Conservation (phyloP, 1,139 yeast genomes). For the Suhomyces bribrorum region DNA sequence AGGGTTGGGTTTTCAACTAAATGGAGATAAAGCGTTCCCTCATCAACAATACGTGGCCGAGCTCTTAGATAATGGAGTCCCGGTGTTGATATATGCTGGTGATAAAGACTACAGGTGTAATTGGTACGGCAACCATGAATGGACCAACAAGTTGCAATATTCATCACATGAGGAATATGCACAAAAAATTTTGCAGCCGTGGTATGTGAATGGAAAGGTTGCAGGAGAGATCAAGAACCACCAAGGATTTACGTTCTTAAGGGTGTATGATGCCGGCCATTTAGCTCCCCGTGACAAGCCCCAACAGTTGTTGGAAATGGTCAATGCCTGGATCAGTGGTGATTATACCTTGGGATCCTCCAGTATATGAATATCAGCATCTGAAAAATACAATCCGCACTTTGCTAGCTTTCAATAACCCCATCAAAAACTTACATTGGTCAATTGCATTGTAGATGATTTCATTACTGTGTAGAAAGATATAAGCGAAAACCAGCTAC, state of each 20-base stretch:
- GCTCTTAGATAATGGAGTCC: slow-evolving; percentile 15
- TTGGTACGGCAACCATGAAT: slow-evolving; percentile 22
- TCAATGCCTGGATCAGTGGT: slow-evolving; percentile 9
- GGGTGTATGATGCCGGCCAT: slow-evolving; percentile 66
- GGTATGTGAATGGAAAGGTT: slow-evolving; percentile 43
- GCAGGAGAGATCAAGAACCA: slow-evolving; percentile 59
- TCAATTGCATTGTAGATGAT: no score
- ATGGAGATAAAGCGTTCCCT: slow-evolving; percentile 11
- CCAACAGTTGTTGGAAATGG: slow-evolving; percentile 6
- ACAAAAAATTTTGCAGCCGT: slow-evolving; percentile 32
- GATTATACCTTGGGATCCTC: slow-evolving; percentile 6
- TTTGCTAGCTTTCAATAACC: no score
- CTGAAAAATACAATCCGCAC: no score
- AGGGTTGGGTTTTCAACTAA: neutral
- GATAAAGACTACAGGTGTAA: slow-evolving; percentile 23
- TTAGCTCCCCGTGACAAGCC: slow-evolving; percentile 43
- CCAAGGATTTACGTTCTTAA: slow-evolving; percentile 54
- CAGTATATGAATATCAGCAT: no score
- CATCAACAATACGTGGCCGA: slow-evolving; percentile 14
- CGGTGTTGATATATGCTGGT: slow-evolving; percentile 19
- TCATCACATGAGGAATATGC: slow-evolving; percentile 24
- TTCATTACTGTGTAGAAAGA: no score
- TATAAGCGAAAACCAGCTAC: no score
- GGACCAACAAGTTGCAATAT: slow-evolving; percentile 20
- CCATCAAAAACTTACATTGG: no score